Base-by-base conservation (phyloP, 2,329 filamentous ascomycete species). In the Trematosphaeria pertusa region DNA sequence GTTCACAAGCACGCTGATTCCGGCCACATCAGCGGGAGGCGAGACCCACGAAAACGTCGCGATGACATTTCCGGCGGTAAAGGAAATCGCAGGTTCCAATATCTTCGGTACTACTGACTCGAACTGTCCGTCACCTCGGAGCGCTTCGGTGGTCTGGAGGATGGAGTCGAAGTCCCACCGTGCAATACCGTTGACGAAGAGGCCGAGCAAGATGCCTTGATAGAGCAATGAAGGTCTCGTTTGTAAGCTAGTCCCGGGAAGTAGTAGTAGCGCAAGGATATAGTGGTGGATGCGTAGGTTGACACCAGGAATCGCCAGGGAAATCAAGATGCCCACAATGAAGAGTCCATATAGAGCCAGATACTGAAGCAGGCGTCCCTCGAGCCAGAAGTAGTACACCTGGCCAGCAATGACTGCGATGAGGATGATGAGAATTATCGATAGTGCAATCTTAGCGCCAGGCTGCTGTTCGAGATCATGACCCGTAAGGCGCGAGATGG, bases 381-480 rank as follows among this genome's bases (percentile, higher is more conserved):
- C 92, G 48, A 89, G 82, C 40, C 89, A 88, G 72, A 97, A 92
- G 66, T 83, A 88, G 81, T 87, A 95, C n/a, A 91, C 80, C 71
- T 99, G 94, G 9, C 83, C 81, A 2, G 85, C 74, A 11, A 87
- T 80, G 50, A 96, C 86, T 43, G 75, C 68, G 34, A 85, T 70
- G 7, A 97, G 79, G 1, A 87, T 67, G 7, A 89, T 76, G 39
- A 97, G 76, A 50, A 97, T 89, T 41, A 89, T 78, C 19, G 87
- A 82, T 37, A 97, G 75, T 1, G 94, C 92, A 1, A 89, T 78
- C 51, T 89, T 87, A 0, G 93, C 94, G 4, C 93, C 93, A 0
- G 94, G 93, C 66, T 97, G 91, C 63, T 92, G 87, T 32, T 87
- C 76, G 22, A 99, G 82, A 64, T 99, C 94, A 66, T 94, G 91